Evolutionary conservation across 352 stramenopile genomes (phyloP), one percentile per base, ranked within the genome.

Genomic region (Phytophthora macrochlamydospora): DNA sequence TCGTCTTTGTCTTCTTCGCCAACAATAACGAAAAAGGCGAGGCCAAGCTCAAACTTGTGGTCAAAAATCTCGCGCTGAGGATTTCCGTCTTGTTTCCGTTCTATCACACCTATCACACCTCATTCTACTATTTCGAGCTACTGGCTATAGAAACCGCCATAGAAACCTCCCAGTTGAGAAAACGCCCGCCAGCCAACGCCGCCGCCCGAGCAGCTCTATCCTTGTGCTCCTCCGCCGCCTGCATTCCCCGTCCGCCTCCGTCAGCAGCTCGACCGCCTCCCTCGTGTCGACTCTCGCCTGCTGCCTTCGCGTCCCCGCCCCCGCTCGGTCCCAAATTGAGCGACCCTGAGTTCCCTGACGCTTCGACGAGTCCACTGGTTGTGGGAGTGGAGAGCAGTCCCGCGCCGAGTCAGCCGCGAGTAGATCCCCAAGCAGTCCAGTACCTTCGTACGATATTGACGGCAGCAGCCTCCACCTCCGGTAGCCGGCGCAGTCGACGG

Each of bases 281-380:
- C 6, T 49, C 29, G 13, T 18, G 9, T n/a, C 18, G 50, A 28
- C 50, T 24, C 9, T 30, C 40, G n/a, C 12, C 53, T 48, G 31
- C 12, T 35, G 6, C 31, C 50, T 38, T 42, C 29, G 40, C 13
- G 55, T 59, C 72, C 59, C n/a, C 37, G 33, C 51, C 33, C 56
- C 53, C 73, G 48, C 42, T 68, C 40, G 53, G 33, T 28, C 31
- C 18, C 8, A 58, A 73, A 71, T 56, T 71, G 61, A 76, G 75
- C 65, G 77, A 81, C 72, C 73, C 66, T 83, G 73, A 75, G 61
- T 81, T 73, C 66, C 49, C 59, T 72, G 64, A 66, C 65, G 62
- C 43, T 71, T 60, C 65, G 57, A 30, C 75, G 73, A 75, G 65
- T 72, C 64, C 66, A 81, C 67, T 83, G 69, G 66, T 78, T 79